Base-by-base conservation (phyloP, 768 basidiomycete genomes). In the Podaxis sp. region DNA sequence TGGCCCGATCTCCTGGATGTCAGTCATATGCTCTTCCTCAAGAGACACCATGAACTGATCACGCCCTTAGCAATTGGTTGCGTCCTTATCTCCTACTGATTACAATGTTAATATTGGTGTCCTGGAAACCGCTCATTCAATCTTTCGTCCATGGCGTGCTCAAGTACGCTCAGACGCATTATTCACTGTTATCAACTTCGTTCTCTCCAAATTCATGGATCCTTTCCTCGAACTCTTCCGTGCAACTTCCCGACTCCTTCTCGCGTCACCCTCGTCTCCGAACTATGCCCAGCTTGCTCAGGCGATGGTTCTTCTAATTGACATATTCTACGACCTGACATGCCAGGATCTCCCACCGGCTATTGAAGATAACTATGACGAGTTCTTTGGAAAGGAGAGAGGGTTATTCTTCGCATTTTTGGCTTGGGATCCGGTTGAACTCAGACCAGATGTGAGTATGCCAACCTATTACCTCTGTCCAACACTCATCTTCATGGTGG, bases 331-430 rank as follows among this genome's bases (percentile, higher is more conserved):
- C 69, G 97, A 99, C 74, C 85, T 99, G 66, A 95, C 91, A 2
- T 92, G 92, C 67, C 96, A 99, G 66, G 97, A 99, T 75, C 80
- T 99, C 17, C 97, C 96, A 3, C 94, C 95, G 13, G 90, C 88
- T 66, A 88, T 99, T 68, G 97, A 99, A 72, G 97, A 99, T 69
- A 79, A 87, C 28, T 87, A 95, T 63, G 78, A 82, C 19, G 84
- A 90, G 64, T 97, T 96, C 73, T 97, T 98, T 74, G 87, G 82
- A 3, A 79, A 87, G 1, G 77, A 77, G 0, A 77, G 74, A 2
- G 92, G 92, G 1, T 87, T 87, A 79, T 90, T 98, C 71, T 86
- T 93, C 63, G 84, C 82, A 61, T 92, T 97, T 68, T 75, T 99
- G 65, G 77, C 79, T 4, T 96, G 93, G 93, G 86, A 95, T 69